These are phyloP conservation scores for Gnetum montanum DNA, from an alignment of 75 land plant genomes.

Conservation along the genomic window DNA sequence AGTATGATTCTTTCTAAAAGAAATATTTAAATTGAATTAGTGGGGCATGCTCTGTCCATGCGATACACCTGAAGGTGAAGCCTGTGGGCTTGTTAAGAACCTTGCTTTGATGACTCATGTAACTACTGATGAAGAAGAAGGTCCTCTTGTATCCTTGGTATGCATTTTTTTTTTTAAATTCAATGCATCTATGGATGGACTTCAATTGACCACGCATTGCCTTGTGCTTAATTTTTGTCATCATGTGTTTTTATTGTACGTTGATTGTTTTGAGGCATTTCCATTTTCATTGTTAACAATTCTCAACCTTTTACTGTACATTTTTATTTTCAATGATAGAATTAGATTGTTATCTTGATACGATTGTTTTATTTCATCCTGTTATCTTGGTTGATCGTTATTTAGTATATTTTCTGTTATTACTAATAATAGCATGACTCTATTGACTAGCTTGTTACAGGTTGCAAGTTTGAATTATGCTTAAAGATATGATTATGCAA, in stretches of 20 bases:
- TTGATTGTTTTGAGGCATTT: neutral
- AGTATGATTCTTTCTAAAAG: neutral
- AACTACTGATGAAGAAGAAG: conserved; percentile 96
- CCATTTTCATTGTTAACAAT: neutral
- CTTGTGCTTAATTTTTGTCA: neutral
- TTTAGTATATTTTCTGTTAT: too few relatives aligned
- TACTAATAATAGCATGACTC: too few relatives aligned
- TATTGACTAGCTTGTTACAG: too few relatives aligned
- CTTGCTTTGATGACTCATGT: conserved; percentile 96
- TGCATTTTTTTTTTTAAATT: conserved; percentile 8
- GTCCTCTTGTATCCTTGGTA: conserved; percentile 78
- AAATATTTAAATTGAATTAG: too few relatives aligned
- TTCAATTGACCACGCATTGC: neutral
- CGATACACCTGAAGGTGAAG: conserved; percentile 99
- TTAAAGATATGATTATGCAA: too few relatives aligned
- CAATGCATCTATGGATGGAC: conserved; percentile 6
- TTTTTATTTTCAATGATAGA: too few relatives aligned
- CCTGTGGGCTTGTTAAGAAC: conserved; percentile 94
- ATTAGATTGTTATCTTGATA: too few relatives aligned
- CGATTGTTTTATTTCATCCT: too few relatives aligned
- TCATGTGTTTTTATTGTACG: neutral
- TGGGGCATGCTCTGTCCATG: conserved; percentile 99
- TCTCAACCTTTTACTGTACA: neutral
- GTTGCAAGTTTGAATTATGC: too few relatives aligned
- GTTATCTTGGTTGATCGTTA: too few relatives aligned